Conservation (phyloP, 208 protist genomes). For the Jaenimonas drosophilae region DNA sequence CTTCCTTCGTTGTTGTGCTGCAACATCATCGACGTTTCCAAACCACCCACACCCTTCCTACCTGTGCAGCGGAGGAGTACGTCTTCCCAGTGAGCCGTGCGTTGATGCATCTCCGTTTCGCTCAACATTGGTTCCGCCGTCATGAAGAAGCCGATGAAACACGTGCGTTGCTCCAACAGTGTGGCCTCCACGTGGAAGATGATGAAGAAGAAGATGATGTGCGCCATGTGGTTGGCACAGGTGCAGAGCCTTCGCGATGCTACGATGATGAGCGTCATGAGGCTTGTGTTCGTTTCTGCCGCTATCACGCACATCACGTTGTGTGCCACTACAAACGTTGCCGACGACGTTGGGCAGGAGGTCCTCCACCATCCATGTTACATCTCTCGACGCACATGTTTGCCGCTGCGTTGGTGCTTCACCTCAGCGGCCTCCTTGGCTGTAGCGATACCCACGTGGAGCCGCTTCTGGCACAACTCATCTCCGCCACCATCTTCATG, state of each 20-base stretch:
- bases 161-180: no score
- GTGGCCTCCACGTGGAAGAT: no score
- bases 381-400: slow-evolving; percentile 22
- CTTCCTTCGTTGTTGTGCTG: no score
- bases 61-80: no score
- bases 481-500: slow-evolving; percentile 60
- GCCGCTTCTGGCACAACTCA: slow-evolving; percentile 27
- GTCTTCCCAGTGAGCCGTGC: slow-evolving; percentile 29
- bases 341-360: no score
- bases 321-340: slow-evolving; percentile 9
- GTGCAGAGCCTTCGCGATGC: no score
- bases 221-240: no score
- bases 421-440: slow-evolving; percentile 46
- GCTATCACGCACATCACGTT: slow-evolving; percentile 71
- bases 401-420: slow-evolving; percentile 46
- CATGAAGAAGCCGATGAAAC: no score
- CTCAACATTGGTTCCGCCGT: no score
- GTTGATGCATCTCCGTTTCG: slow-evolving; percentile 17
- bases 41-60: no score
- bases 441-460: slow-evolving; percentile 60
- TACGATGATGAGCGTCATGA: neutral
- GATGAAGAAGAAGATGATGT: no score
- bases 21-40: no score
- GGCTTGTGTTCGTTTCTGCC: slow-evolving; percentile 24
- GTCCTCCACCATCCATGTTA: slow-evolving; percentile 5